phyloP scores from a whole-genome alignment of 2,329 filamentous ascomycete genomes.

The Fusarium dimerum region DNA sequence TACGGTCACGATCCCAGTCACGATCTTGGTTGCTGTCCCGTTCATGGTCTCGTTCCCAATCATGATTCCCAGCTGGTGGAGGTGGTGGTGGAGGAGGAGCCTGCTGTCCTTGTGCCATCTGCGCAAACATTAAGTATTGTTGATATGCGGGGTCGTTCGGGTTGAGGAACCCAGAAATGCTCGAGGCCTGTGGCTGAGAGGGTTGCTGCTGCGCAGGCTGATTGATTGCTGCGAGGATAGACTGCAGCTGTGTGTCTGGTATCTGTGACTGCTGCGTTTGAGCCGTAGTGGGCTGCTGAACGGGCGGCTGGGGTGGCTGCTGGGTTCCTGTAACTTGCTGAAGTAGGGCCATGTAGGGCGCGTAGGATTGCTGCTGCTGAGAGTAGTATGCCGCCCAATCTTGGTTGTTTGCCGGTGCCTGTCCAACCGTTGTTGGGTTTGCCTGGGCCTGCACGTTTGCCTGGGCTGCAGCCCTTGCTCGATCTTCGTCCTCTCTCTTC shows the following conservation, averaged over 20 bases:
- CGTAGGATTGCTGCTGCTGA: conserved; percentile 43
- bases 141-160: conserved; percentile 43
- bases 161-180: conserved; percentile 31
- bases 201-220: conserved; percentile 33
- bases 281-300: conserved; percentile 5
- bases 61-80: conserved; percentile 25
- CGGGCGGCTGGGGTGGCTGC: conserved; percentile 15
- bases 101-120: conserved; percentile 39
- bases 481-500: conserved; percentile 41
- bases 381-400: conserved; percentile 45
- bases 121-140: conserved; percentile 41
- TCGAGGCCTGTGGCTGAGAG: conserved; percentile 21
- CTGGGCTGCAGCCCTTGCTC: conserved; percentile 36
- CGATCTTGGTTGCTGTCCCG: conserved; percentile 16
- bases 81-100: conserved; percentile 24
- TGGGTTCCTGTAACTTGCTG: conserved; percentile 43
- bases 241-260: conserved; percentile 43
- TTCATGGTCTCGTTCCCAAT: conserved; percentile 37
- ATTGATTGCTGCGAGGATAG: conserved; percentile 45
- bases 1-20: conserved; percentile 34
- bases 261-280: conserved; percentile 31
- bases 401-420: conserved; percentile 29
- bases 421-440: conserved; percentile 14
- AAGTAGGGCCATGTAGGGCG: conserved; percentile 44
- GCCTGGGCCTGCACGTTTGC: conserved; percentile 32